Conservation (phyloP, 768 basidiomycete genomes). For the Boletus sp. region DNA sequence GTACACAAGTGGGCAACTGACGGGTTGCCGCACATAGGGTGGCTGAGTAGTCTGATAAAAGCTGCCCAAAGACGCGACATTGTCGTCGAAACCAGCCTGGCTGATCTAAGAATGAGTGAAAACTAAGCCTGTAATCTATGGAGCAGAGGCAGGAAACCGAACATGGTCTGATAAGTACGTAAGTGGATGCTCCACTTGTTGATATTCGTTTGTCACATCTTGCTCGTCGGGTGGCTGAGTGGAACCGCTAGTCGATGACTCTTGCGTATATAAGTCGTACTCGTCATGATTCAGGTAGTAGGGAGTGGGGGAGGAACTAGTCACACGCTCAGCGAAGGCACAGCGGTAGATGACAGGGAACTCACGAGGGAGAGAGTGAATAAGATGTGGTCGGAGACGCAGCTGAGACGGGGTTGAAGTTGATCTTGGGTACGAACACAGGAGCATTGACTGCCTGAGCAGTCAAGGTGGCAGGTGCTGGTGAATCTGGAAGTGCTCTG, state of each 20-base stretch:
- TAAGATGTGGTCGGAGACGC: conserved; percentile 22
- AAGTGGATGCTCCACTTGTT: conserved; percentile 17
- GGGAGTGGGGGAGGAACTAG: conserved; percentile 28
- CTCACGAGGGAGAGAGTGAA: conserved; percentile 31
- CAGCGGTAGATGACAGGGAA: background rate
- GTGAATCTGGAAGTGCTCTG: conserved; percentile 45
- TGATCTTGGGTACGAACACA: conserved; percentile 73
- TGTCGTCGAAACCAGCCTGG: conserved; percentile 33
- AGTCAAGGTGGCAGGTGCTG: conserved; percentile 40
- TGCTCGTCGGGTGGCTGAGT: conserved; percentile 14
- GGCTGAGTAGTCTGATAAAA: conserved; percentile 43
- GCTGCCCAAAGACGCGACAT: conserved; percentile 19
- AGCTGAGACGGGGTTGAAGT: conserved; percentile 39
- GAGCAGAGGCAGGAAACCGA: conserved; percentile 8
- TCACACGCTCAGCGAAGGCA: conserved; percentile 9
- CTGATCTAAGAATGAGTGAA: background rate
- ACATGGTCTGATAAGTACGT: conserved; percentile 23
- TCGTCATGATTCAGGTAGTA: conserved; percentile 34
- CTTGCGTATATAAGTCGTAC: conserved; percentile 34
- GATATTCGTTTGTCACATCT: conserved; percentile 20
- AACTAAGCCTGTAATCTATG: background rate
- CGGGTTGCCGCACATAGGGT: conserved; percentile 66
- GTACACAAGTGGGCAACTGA: conserved; percentile 32
- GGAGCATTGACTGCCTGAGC: conserved; percentile 79
- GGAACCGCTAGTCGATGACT: conserved; percentile 1